Evolutionary conservation across 2,329 filamentous ascomycete species (phyloP).

Genomic region (Rhytidhysteron rufulum): DNA sequence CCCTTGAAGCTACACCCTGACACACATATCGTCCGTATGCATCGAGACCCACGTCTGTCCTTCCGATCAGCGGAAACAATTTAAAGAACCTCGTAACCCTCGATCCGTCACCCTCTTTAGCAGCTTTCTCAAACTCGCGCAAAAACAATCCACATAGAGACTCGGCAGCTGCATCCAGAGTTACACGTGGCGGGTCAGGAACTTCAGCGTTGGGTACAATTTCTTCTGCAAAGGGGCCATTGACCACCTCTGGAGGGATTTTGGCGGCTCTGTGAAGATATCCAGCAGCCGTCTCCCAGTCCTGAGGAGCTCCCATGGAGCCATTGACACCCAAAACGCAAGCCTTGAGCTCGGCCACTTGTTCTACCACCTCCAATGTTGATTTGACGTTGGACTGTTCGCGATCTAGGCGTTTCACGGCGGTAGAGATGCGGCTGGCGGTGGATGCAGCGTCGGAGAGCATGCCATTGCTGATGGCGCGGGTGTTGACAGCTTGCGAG

Average conservation of each 20-base stretch:
- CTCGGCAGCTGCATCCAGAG: slow-evolving; percentile 81
- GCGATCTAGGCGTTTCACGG: slow-evolving; percentile 81
- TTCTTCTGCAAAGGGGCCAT: slow-evolving; percentile 81
- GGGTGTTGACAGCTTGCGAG: slow-evolving; percentile 77
- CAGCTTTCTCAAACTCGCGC: slow-evolving; percentile 90
- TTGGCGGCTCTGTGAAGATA: slow-evolving; percentile 81
- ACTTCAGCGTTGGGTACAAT: slow-evolving; percentile 96
- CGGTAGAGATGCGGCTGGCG: slow-evolving; percentile 77
- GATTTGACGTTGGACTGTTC: slow-evolving; percentile 90
- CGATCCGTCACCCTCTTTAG: slow-evolving; percentile 78
- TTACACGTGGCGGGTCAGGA: slow-evolving; percentile 83
- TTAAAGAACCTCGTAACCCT: slow-evolving; percentile 97
- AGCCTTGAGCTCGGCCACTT: slow-evolving; percentile 93
- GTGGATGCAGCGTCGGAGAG: slow-evolving; percentile 81
- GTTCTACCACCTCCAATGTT: slow-evolving; percentile 87
- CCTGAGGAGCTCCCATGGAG: slow-evolving; percentile 95
- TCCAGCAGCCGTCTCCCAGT: slow-evolving; percentile 94
- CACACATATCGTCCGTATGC: slow-evolving; percentile 96
- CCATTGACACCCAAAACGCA: slow-evolving; percentile 92
- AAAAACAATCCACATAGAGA: slow-evolving; percentile 87
- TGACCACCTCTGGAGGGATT: slow-evolving; percentile 74
- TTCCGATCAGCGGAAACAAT: slow-evolving; percentile 88
- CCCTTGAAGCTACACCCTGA: slow-evolving; percentile 82
- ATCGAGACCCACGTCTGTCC: slow-evolving; percentile 84
- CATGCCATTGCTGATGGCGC: slow-evolving; percentile 85